Evolutionary conservation across 495 filamentous ascomycete genomes (phyloP), one percentile per base, ranked within the genome.

Genomic region (Aspergillus conjunctus): DNA sequence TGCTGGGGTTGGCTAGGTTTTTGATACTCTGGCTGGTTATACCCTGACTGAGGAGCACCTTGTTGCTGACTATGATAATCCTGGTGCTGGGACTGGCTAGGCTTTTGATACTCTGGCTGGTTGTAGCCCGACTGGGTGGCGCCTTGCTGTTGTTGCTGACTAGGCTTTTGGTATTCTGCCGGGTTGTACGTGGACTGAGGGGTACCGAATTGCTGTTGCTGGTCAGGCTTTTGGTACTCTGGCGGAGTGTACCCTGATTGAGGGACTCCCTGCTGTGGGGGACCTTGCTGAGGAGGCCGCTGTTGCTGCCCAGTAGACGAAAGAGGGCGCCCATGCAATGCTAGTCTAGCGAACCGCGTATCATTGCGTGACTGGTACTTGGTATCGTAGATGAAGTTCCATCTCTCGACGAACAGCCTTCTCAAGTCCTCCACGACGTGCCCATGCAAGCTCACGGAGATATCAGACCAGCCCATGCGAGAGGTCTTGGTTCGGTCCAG

Each of bases 381-480:
- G 50, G 86, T 81, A 51, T 87, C 79, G 58, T 86, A 96, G 56
- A 98, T 94, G 69, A 90, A 97, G 74, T 97, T 96, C 93, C 93
- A 98, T 59, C 93, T 79, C 63, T 96, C 86, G 12, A 87, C 80
- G 66, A 98, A 98, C 67, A 97, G 91, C 3, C 80, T 79, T 18
- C 84, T 80, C 17, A 98, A 76, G 68, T 91, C 93, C 54, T 89
- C 80, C 0, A 95, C 87, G 11, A 88, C 88, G 0, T 89, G 89
- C 0, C 93, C 93, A n/a, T 80, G 81, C 26, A 98, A 66, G 58
- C 88, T 91, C 32, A 98, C 76, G 31, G 90, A 88, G 56, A 98
- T 82, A 74, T 98, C 93, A 22, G 90, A 88, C 92, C 92, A 97
- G 10, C 93, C 93, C 91, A 98, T 97, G 52, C 93, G 84, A 10